Percentiles rank a stretch among this genome's conserved stretches.
Evolutionary conservation across 129 eudicot genomes (phyloP).

Genomic region (Pulicaria dysenterica): DNA sequence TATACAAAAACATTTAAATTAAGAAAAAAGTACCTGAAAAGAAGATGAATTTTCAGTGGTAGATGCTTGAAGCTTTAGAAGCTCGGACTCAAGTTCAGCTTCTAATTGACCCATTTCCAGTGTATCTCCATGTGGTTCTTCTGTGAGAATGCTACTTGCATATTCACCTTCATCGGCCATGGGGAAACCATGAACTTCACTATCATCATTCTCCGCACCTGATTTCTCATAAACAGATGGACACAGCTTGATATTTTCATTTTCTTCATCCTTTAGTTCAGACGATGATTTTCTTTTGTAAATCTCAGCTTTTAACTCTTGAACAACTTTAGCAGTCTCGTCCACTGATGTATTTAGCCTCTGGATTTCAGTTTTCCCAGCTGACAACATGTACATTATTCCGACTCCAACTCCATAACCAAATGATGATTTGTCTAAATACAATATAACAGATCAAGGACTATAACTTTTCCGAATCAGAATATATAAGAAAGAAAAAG

Average conservation of each 20-base stretch:
- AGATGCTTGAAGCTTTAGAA: conserved; percentile 67
- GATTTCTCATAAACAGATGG: conserved; percentile 16
- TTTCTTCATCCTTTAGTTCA: conserved; percentile 19
- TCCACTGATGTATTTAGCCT: conserved; percentile 62
- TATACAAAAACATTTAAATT: neutral
- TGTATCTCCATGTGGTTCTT: conserved; percentile 52
- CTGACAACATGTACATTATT: conserved; percentile 84
- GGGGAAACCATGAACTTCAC: conserved; percentile 21
- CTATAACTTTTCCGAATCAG: neutral
- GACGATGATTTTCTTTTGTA: conserved; percentile 46
- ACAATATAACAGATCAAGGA: neutral
- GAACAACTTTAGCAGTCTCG: conserved; percentile 70
- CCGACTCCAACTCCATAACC: conserved; percentile 85
- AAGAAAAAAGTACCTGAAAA: conserved; percentile 41
- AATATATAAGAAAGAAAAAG: neutral
- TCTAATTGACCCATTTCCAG: conserved; percentile 76
- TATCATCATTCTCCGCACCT: neutral
- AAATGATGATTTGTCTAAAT: conserved; percentile 59
- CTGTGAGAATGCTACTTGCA: conserved; percentile 60
- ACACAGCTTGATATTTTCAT: conserved; percentile 10
- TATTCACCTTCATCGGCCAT: conserved; percentile 47
- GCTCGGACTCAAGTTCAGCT: conserved; percentile 82
- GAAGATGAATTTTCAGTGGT: conserved; percentile 32
- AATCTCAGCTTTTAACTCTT: conserved; percentile 66
- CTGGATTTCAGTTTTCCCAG: conserved; percentile 68